Evolutionary conservation across 2,329 filamentous ascomycete species (phyloP).

Genomic region (Whalleya microplaca): DNA sequence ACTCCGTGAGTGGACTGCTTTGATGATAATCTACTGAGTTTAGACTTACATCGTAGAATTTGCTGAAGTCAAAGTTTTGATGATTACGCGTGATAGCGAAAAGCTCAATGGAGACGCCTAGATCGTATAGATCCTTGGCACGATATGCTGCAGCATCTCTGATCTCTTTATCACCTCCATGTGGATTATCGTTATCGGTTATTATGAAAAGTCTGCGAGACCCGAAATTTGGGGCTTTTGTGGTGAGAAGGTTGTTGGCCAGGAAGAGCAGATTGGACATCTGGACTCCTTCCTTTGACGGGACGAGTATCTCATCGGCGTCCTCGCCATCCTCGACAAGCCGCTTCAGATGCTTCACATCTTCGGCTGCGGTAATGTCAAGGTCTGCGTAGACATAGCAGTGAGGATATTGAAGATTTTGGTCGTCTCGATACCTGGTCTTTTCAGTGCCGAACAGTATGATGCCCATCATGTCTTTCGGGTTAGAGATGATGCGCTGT

Average conservation of each 20-base stretch:
- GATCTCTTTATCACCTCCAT: constrained; percentile 70
- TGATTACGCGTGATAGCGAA: constrained; percentile 81
- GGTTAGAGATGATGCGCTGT: constrained; percentile 95
- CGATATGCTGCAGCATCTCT: constrained; percentile 80
- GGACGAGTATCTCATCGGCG: constrained; percentile 68
- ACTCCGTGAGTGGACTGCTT: constrained; percentile 6
- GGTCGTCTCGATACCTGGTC: constrained; percentile 75
- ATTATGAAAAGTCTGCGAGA: constrained; percentile 94
- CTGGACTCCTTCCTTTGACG: constrained; percentile 69
- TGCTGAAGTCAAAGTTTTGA: constrained; percentile 75
- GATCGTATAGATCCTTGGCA: constrained; percentile 92
- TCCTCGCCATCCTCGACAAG: constrained; percentile 80
- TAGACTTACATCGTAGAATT: constrained; percentile 82
- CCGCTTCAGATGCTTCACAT: constrained; percentile 78
- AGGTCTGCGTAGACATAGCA: constrained; percentile 92
- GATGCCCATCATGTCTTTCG: constrained; percentile 96
- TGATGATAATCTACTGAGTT: constrained; percentile 25
- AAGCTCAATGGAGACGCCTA: constrained; percentile 88
- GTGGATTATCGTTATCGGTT: constrained; percentile 90
- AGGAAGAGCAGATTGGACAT: constrained; percentile 94
- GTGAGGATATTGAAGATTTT: constrained; percentile 74
- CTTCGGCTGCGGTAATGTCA: constrained; percentile 81
- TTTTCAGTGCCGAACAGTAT: constrained; percentile 88
- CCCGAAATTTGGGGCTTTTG: constrained; percentile 90
- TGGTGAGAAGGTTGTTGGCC: constrained; percentile 95